These are phyloP conservation scores for Claviceps citrina DNA, from an alignment of 2,329 filamentous ascomycete genomes.

Conservation along the genomic window DNA sequence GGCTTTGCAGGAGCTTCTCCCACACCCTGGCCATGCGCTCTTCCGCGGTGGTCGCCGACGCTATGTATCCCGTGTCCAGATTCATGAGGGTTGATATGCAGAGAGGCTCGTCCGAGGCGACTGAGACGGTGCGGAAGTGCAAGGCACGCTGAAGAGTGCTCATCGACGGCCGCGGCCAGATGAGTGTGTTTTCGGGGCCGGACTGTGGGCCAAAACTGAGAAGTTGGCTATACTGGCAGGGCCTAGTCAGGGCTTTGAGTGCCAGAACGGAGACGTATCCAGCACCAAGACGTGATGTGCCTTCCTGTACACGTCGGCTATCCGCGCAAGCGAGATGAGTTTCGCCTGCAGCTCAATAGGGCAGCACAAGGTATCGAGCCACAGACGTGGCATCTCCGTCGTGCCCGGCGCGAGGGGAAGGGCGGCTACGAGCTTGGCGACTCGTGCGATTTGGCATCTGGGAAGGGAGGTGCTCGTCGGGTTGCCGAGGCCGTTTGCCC, in stretches of 20 bases:
- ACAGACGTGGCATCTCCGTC: constrained; percentile 12
- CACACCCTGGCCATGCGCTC: constrained; percentile 13
- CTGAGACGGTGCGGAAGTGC: constrained; percentile 15
- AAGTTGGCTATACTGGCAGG: constrained; percentile 9
- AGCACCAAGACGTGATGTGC: constrained; percentile 19
- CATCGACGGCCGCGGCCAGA: constrained; percentile 4
- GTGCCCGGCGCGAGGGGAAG: constrained; percentile 6
- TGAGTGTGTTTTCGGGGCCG: constrained; percentile 3
- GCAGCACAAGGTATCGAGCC: constrained; percentile 22
- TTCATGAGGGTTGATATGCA: constrained; percentile 17
- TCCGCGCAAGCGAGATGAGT: constrained; percentile 17
- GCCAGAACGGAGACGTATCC: constrained; percentile 16
- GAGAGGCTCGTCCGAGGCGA: constrained; percentile 15
- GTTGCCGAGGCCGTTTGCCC: constrained; percentile 22
- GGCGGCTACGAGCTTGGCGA: constrained; percentile 12
- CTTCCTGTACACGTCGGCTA: constrained; percentile 19
- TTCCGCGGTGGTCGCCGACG: constrained; percentile 4
- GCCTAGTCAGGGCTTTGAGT: constrained; percentile 9
- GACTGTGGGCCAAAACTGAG: constrained; percentile 6
- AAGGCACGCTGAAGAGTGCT: constrained; percentile 13
- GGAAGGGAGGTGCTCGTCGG: constrained; percentile 16
- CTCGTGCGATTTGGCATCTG: constrained; percentile 15
- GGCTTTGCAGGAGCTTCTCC: constrained; percentile 9
- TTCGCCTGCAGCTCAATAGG: constrained; percentile 13
- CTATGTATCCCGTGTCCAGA: constrained; percentile 10